Evolutionary conservation across 139 green algal genomes (phyloP).

Genomic region (Asterochloris erici): DNA sequence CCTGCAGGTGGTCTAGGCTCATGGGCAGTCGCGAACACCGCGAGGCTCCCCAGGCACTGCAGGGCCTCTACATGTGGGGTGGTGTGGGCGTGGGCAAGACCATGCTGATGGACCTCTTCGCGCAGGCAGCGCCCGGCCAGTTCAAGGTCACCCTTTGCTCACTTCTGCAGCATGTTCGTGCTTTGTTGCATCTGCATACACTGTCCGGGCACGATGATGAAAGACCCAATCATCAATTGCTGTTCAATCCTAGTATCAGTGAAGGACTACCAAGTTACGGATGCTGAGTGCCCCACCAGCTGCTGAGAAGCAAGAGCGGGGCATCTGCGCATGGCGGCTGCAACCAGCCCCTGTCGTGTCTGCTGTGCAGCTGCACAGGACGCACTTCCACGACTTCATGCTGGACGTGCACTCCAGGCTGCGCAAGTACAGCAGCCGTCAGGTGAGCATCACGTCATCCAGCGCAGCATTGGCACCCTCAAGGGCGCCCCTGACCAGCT

Average conservation of each 20-base stretch:
- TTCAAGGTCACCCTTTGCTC: slow-evolving; percentile 45
- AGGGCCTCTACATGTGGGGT: slow-evolving; percentile 92
- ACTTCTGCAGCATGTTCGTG: neutral
- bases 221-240: slow-evolving; percentile 3
- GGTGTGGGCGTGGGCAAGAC: slow-evolving; percentile 95
- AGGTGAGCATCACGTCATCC: neutral
- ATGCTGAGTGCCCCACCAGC: neutral
- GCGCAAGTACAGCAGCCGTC: slow-evolving; percentile 10
- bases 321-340: neutral
- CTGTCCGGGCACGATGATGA: neutral
- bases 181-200: neutral
- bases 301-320: neutral
- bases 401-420: slow-evolving; percentile 84
- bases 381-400: slow-evolving; percentile 99
- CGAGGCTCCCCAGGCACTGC: neutral
- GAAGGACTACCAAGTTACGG: neutral
- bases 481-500: neutral
- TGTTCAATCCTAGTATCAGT: slow-evolving; percentile 23
- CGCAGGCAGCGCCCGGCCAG: slow-evolving; percentile 42
- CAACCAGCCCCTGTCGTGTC: neutral
- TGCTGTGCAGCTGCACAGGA: slow-evolving; percentile 58
- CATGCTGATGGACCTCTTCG: slow-evolving; percentile 98
- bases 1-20: no score
- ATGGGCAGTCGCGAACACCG: no score
- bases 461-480: no score